These are phyloP conservation scores for Xerocomus potaroensis DNA, from an alignment of 768 basidiomycete species.

Conservation along the genomic window DNA sequence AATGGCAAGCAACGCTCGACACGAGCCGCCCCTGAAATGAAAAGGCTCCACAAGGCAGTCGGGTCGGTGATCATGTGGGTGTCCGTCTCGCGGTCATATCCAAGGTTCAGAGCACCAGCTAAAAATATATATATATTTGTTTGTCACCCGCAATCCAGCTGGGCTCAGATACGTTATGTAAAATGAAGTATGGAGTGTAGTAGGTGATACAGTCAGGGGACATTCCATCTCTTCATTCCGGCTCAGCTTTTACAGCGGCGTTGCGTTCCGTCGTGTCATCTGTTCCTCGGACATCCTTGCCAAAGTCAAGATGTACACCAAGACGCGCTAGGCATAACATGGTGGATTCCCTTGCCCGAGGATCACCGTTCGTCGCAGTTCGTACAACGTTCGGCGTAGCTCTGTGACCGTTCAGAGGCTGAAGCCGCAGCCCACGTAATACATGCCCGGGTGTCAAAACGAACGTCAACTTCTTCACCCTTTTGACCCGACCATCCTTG, in stretches of 20 bases:
- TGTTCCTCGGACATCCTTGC: not conserved
- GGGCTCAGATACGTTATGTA: too few relatives aligned
- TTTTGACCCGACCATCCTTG: constrained; percentile 19
- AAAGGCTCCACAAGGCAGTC: not conserved
- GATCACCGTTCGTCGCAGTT: constrained; percentile 1
- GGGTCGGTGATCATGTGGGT: not conserved
- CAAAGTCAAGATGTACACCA: constrained; percentile 26
- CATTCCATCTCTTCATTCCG: constrained; percentile 1
- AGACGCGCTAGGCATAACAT: constrained; percentile 30
- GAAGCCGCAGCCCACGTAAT: constrained; percentile 32
- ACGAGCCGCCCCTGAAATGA: not conserved
- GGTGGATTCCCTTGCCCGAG: constrained; percentile 15
- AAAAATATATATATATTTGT: too few relatives aligned
- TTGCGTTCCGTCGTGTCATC: not conserved
- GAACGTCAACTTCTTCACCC: constrained; percentile 21
- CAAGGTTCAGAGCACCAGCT: not conserved
- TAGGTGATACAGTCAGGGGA: too few relatives aligned
- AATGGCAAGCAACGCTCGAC: not conserved
- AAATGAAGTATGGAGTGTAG: too few relatives aligned
- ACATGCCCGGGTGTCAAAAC: constrained; percentile 39
- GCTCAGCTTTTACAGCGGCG: constrained; percentile 8
- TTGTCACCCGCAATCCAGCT: too few relatives aligned
- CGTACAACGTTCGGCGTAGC: not conserved
- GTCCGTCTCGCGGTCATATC: too few relatives aligned
- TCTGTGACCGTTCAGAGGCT: constrained; percentile 3